A percentile compares a stretch with the other conserved stretches of the same genome.
Evolutionary conservation across 345 rosid genomes (phyloP).

Genomic region (Salix purpurea): DNA sequence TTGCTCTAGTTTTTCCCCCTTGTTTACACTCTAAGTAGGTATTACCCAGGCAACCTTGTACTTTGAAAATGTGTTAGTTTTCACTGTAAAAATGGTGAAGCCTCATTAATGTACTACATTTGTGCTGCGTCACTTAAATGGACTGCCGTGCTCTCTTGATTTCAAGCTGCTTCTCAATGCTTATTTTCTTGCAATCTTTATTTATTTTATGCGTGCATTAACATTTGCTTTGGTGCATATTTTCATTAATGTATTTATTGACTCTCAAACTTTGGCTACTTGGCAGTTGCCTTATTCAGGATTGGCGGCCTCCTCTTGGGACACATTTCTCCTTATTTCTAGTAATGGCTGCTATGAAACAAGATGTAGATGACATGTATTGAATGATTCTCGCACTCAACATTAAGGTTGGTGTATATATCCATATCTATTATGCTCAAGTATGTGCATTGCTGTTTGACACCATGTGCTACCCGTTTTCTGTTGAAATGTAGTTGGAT

Average conservation of each 20-base stretch:
- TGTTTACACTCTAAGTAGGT: not conserved
- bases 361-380: conserved; percentile 87
- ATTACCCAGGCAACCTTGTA: not conserved
- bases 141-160: not conserved
- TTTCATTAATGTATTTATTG: not conserved
- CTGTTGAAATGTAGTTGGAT: not conserved
- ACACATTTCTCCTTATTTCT: conserved; percentile 94
- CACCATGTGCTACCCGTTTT: not conserved
- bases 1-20: conserved; percentile 61
- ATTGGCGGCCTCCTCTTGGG: conserved; percentile 86
- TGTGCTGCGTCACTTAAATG: not conserved
- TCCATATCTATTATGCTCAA: not conserved
- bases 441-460: not conserved
- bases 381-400: conserved; percentile 76
- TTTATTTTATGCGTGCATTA: not conserved
- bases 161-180: not conserved
- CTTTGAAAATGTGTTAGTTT: not conserved
- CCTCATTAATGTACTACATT: not conserved
- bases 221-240: not conserved
- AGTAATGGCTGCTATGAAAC: conserved; percentile 97
- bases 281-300: conserved; percentile 41
- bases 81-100: not conserved
- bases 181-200: not conserved
- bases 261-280: not conserved
- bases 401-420: conserved; percentile 51